Conservation (phyloP, 1,284 basidiomycete species). For the Ceratobasidium sp. region DNA sequence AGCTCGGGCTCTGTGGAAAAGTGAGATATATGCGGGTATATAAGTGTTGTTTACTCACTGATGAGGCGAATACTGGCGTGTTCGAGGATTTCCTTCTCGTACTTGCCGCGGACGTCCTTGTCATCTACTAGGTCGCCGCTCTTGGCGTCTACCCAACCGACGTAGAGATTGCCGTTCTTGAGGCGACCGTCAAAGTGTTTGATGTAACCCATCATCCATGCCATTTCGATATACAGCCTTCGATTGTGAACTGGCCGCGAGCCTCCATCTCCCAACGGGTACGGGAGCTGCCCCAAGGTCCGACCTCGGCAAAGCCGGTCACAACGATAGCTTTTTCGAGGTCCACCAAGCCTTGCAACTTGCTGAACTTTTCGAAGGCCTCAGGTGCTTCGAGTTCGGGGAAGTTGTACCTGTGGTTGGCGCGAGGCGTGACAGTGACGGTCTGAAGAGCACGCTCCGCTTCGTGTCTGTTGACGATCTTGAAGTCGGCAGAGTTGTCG, state of each 20-base stretch:
- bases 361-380: slow-evolving; percentile 71
- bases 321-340: slow-evolving; percentile 94
- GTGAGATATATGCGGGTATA: slow-evolving; percentile 39
- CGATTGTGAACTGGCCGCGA: slow-evolving; percentile 89
- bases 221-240: slow-evolving; percentile 99
- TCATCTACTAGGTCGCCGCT: slow-evolving; percentile 96
- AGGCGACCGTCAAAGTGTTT: slow-evolving; percentile 97
- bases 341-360: slow-evolving; percentile 86
- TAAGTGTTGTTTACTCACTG: slow-evolving; percentile 59
- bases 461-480: slow-evolving; percentile 85
- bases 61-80: slow-evolving; percentile 97
- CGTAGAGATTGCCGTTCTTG: slow-evolving; percentile 88
- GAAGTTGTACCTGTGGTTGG: slow-evolving; percentile 97
- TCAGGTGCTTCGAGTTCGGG: slow-evolving; percentile 74
- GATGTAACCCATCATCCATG: slow-evolving; percentile 99
- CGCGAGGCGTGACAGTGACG: slow-evolving; percentile 90
- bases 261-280: slow-evolving; percentile 99
- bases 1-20: slow-evolving; percentile 82
- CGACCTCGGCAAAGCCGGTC: slow-evolving; percentile 96
- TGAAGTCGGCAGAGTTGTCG: slow-evolving; percentile 95
- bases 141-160: slow-evolving; percentile 98
- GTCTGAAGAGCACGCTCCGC: slow-evolving; percentile 93
- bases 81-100: slow-evolving; percentile 90
- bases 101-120: slow-evolving; percentile 91
- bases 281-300: slow-evolving; percentile 96